Conservation (phyloP, 352 stramenopile genomes). For the Phytophthora pseudosyringae region DNA sequence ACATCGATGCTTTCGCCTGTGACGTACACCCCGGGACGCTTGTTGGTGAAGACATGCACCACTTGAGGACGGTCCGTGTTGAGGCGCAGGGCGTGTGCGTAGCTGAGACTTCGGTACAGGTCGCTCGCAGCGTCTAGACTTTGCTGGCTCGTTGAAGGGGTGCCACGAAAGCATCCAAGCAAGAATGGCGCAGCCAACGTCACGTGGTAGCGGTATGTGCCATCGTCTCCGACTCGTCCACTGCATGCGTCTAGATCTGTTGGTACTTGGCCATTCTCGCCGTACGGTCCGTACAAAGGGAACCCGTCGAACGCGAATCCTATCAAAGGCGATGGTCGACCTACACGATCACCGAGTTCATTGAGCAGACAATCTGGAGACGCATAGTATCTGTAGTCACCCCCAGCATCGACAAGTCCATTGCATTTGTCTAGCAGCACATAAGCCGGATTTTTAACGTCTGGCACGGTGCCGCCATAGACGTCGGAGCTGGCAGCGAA, state of each 20-base stretch:
- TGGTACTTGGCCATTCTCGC: constrained; percentile 49
- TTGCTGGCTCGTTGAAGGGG: constrained; percentile 14
- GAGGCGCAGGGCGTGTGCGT: constrained; percentile 52
- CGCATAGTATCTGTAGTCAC: constrained; percentile 79
- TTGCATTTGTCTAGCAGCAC: constrained; percentile 76
- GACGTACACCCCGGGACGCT: constrained; percentile 58
- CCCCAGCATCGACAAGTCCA: constrained; percentile 61
- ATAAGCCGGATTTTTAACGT: constrained; percentile 42
- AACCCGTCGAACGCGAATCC: constrained; percentile 83
- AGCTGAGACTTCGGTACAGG: constrained; percentile 66
- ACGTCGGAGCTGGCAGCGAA: constrained; percentile 48
- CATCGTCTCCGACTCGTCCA: constrained; percentile 63
- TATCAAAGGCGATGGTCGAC: constrained; percentile 58
- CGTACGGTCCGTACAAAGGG: constrained; percentile 70
- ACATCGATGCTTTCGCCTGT: constrained; percentile 70
- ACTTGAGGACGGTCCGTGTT: constrained; percentile 55
- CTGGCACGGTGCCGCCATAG: constrained; percentile 53
- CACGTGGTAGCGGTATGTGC: constrained; percentile 75
- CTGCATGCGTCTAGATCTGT: constrained; percentile 74
- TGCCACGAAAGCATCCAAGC: constrained; percentile 68
- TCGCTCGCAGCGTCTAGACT: constrained; percentile 27
- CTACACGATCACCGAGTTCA: constrained; percentile 42
- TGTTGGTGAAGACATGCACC: constrained; percentile 66
- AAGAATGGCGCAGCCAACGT: constrained; percentile 59
- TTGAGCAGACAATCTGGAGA: constrained; percentile 70